A percentile compares a stretch with the other conserved stretches of the same genome.
phyloP scores from a whole-genome alignment of 192 early-diverging fungal genomes.

The Coemansia sp. region DNA sequence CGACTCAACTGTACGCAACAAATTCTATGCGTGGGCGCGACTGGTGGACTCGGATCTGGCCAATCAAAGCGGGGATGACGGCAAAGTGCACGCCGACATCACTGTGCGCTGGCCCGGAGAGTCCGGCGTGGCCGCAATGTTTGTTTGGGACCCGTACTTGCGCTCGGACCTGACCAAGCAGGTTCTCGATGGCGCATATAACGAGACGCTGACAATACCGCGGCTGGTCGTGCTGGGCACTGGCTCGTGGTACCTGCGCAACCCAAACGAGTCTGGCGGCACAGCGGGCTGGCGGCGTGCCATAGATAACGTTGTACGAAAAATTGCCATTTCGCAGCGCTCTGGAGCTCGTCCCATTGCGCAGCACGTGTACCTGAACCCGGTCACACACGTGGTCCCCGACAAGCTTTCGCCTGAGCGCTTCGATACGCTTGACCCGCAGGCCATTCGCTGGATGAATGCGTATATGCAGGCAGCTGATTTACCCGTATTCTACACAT shows the following conservation, averaged over 20 bases:
- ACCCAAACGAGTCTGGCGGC: constrained; percentile 47
- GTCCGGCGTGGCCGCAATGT: constrained; percentile 50
- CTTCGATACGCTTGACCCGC: constrained; percentile 38
- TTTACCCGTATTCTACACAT: constrained; percentile 54
- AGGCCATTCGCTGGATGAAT: constrained; percentile 57
- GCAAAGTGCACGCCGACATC: constrained; percentile 34
- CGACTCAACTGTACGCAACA: constrained; percentile 64
- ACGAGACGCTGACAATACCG: constrained; percentile 18
- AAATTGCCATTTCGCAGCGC: constrained; percentile 3
- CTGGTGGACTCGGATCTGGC: constrained; percentile 40
- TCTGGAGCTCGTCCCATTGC: background rate
- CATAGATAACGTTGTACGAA: constrained; percentile 42
- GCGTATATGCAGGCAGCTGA: constrained; percentile 45
- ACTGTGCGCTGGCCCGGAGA: constrained; percentile 38
- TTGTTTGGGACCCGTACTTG: constrained; percentile 74
- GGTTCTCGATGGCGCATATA: constrained; percentile 11
- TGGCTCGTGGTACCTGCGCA: constrained; percentile 68
- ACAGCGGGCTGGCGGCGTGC: constrained; percentile 43
- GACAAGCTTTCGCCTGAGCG: constrained; percentile 55
- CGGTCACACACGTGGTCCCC: constrained; percentile 49
- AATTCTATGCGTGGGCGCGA: constrained; percentile 58
- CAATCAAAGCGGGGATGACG: constrained; percentile 16
- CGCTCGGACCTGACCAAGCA: constrained; percentile 47
- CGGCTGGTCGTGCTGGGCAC: constrained; percentile 54
- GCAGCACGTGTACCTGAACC: constrained; percentile 36